Base-by-base conservation (phyloP, 805 yeast species). In the Pichia deserticola region DNA sequence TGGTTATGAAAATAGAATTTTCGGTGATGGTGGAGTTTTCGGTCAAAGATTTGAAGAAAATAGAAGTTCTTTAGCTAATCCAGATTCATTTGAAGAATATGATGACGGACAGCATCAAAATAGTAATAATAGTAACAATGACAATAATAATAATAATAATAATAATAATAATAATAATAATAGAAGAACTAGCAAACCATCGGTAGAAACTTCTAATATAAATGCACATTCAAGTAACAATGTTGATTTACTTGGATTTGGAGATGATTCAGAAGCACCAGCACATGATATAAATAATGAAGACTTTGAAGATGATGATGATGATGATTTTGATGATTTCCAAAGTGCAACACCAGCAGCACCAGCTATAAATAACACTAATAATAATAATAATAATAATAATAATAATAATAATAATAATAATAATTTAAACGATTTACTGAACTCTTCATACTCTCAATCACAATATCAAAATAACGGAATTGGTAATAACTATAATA, bases 261-360 rank as follows among this genome's bases (percentile, higher is more conserved):
- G 70, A 47, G 69, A 64, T 30, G 56, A 62, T 25, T 48, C 59
- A 6, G 40, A 58, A 6, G 40, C 48, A 9, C 41, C 58, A 11
- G n/a, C 60, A n/a, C n/a, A 36, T 32, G 29, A 42, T n/a, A 44
- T 30, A 7, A 49, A 60, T 36, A 51, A 57, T 2, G 54, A 55
- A 20, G 57, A 42, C 25, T 35, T 29, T 12, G 57, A 47, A 6
- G 65, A 64, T 9, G 86, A 77, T 9, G 86, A 77, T 32, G 79
- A 76, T 49, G 55, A 84, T 54, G 93, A 86, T 39, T 86, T 86
- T 62, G 89, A 85, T 55, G 93, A 86, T 56, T 86, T 86, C 74
- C 92, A 86, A 65, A 68, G 74, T 51, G 85, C 89, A 4, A 43
- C 52, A 11, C 15, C 64, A 62, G 42, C 56, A 9, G 38, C 54